Conservation (phyloP, 2,329 filamentous ascomycete genomes). For the Daldinia eschscholtzii region DNA sequence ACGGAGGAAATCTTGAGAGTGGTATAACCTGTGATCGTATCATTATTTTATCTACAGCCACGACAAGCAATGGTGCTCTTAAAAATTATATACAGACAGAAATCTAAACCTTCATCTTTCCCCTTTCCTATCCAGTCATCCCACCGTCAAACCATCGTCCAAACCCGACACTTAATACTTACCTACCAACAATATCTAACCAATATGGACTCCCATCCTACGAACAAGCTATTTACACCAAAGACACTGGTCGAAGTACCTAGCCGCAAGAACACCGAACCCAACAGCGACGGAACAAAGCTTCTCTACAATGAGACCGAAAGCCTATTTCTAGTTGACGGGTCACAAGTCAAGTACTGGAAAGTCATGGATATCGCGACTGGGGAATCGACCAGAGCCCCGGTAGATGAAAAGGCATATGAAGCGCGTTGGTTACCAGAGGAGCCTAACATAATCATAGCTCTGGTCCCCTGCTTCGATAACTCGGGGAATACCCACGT, state of each 20-base stretch:
- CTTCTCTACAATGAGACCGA: conserved; percentile 52
- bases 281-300: conserved; percentile 57
- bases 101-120: not conserved
- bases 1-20: not conserved
- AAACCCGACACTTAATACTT: not conserved
- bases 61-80: not conserved
- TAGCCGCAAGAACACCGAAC: conserved; percentile 39
- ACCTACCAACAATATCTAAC: no score
- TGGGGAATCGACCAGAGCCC: conserved; percentile 45
- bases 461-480: not conserved
- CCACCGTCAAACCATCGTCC: not conserved
- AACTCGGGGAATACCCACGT: not conserved
- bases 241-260: not conserved
- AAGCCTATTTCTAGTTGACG: not conserved
- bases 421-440: conserved; percentile 56
- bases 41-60: not conserved
- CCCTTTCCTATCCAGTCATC: not conserved
- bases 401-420: conserved; percentile 49
- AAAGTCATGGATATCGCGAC: conserved; percentile 53
- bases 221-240: not conserved
- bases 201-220: not conserved
- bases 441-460: conserved; percentile 48
- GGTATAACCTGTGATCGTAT: not conserved
- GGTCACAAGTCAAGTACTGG: not conserved
- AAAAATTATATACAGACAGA: not conserved